Conservation (phyloP, 768 basidiomycete genomes). For the Boletellus sp. region DNA sequence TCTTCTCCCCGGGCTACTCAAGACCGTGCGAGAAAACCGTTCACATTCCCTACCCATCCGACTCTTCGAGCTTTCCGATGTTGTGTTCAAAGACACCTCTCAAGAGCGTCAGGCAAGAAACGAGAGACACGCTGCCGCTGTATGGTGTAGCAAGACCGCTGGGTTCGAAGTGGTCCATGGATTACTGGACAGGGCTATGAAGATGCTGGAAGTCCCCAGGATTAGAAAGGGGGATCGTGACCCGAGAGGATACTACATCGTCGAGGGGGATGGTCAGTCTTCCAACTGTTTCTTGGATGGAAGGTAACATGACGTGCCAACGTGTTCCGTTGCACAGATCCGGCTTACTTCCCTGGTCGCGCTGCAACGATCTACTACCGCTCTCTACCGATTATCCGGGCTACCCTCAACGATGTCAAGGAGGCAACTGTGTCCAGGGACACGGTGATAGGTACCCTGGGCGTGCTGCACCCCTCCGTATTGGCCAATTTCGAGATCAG, state of each 20-base stretch:
- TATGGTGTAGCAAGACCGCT: slow-evolving; percentile 96
- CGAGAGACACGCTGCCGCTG: slow-evolving; percentile 79
- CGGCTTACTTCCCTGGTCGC: slow-evolving; percentile 92
- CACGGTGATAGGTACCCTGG: slow-evolving; percentile 79
- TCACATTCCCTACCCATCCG: slow-evolving; percentile 89
- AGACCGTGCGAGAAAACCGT: slow-evolving; percentile 95
- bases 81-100: slow-evolving; percentile 80
- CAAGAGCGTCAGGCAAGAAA: slow-evolving; percentile 86
- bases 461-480: slow-evolving; percentile 90
- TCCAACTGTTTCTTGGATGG: not conserved
- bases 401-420: slow-evolving; percentile 42
- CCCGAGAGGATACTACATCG: slow-evolving; percentile 85
- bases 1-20: slow-evolving; percentile 91
- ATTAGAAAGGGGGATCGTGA: slow-evolving; percentile 56
- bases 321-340: slow-evolving; percentile 48
- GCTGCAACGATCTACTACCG: slow-evolving; percentile 92
- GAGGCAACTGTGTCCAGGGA: slow-evolving; percentile 49
- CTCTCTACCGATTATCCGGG: slow-evolving; percentile 33
- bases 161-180: slow-evolving; percentile 98
- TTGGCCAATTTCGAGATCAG: slow-evolving; percentile 90
- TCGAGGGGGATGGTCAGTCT: slow-evolving; percentile 74
- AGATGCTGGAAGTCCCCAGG: slow-evolving; percentile 87
- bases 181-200: slow-evolving; percentile 91
- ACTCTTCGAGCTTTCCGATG: slow-evolving; percentile 91
- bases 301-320: slow-evolving; percentile 4